Conservation (phyloP, 1,284 basidiomycete genomes). For the Cutaneotrichosporon sp. region DNA sequence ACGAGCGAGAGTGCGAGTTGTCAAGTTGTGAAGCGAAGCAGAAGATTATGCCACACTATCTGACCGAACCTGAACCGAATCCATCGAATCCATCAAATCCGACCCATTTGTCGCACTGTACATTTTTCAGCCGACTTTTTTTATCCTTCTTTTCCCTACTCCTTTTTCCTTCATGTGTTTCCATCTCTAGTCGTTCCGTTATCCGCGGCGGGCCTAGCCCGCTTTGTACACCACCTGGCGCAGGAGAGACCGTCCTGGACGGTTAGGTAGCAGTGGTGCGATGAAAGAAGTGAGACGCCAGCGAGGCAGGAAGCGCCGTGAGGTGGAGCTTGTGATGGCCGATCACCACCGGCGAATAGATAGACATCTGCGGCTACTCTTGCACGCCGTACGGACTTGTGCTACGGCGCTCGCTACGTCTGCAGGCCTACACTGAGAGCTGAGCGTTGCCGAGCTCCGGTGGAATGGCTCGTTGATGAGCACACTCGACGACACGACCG, state of each 20-base stretch:
- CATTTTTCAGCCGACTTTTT: slow-evolving; percentile 8
- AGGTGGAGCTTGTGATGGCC: too few species aligned
- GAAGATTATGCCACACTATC: slow-evolving; percentile 3
- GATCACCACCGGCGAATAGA: too few species aligned
- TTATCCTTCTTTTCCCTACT: not conserved
- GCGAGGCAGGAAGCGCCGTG: too few species aligned
- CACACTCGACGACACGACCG: too few species aligned
- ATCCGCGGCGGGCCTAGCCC: slow-evolving; percentile 1
- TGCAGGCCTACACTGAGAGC: too few species aligned
- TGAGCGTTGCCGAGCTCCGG: too few species aligned
- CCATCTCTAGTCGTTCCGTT: slow-evolving; percentile 19
- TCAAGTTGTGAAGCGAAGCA: not conserved
- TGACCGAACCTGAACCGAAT: not conserved
- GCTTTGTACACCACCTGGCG: slow-evolving; percentile 18
- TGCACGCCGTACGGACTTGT: too few species aligned
- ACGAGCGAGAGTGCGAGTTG: not conserved
- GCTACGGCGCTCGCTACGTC: too few species aligned
- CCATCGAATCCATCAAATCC: not conserved
- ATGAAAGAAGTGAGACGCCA: slow-evolving; percentile 27
- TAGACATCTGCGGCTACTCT: too few species aligned
- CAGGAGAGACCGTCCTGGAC: slow-evolving; percentile 12
- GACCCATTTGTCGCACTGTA: slow-evolving; percentile 1
- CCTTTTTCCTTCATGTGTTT: slow-evolving; percentile 15
- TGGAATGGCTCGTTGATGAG: too few species aligned
- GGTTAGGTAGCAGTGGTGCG: slow-evolving; percentile 21